These are phyloP conservation scores for Trametes elegans DNA, from an alignment of 768 basidiomycete species.

Conservation along the genomic window DNA sequence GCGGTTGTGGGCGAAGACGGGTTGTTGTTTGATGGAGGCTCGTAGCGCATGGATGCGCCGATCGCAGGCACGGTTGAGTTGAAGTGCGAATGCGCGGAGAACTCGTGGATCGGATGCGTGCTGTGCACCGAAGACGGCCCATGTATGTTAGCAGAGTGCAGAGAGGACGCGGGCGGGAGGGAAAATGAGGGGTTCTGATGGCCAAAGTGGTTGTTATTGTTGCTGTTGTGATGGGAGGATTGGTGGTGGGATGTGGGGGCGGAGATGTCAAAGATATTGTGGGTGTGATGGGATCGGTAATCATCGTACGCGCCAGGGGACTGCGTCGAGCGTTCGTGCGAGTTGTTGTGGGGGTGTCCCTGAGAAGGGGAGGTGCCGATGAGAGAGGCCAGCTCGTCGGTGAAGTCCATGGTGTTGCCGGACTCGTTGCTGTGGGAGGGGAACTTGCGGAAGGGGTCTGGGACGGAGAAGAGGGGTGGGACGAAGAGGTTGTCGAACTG, in stretches of 20 bases:
- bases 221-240: constrained; percentile 25
- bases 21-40: constrained; percentile 29
- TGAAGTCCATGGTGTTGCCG: constrained; percentile 49
- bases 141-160: constrained; percentile 26
- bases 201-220: constrained; percentile 13
- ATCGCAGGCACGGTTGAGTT: constrained; percentile 35
- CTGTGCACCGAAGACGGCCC: constrained; percentile 14
- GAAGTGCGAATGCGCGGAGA: constrained; percentile 33
- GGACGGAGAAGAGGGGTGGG: constrained; percentile 44
- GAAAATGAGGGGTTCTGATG: constrained; percentile 28
- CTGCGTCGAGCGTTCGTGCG: constrained; percentile 46
- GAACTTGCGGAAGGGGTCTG: constrained; percentile 57
- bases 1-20: constrained; percentile 24
- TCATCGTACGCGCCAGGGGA: constrained; percentile 31
- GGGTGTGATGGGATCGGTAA: constrained; percentile 38
- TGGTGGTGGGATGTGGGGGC: constrained; percentile 40
- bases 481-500: constrained; percentile 42
- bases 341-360: constrained; percentile 29
- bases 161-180: constrained; percentile 30
- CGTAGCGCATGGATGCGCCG: constrained; percentile 35
- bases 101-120: constrained; percentile 29
- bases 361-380: constrained; percentile 40
- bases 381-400: constrained; percentile 65
- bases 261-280: constrained; percentile 66
- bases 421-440: constrained; percentile 29